phyloP scores from a whole-genome alignment of 1,284 basidiomycete genomes.

The Ganoderma sp. region DNA sequence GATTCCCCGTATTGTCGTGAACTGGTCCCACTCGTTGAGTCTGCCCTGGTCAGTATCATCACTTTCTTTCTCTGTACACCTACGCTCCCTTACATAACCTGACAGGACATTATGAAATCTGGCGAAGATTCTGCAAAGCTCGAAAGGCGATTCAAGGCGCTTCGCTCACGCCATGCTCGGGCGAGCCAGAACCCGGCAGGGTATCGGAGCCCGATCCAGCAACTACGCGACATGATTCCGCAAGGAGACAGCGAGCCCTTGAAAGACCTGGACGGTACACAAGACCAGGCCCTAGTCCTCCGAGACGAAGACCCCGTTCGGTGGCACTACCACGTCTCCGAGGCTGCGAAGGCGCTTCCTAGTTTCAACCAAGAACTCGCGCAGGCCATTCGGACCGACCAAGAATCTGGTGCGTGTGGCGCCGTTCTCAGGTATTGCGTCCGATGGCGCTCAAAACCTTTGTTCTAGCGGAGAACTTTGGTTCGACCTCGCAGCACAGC shows the following conservation, averaged over 20 bases:
- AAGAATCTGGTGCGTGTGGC: conserved; percentile 9
- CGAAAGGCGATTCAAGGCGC: conserved; percentile 16
- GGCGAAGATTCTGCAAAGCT: conserved; percentile 26
- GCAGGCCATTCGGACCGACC: conserved; percentile 22
- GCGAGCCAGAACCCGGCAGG: background rate
- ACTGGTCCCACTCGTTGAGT: conserved; percentile 31
- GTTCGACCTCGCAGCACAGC: conserved; percentile 1
- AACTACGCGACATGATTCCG: conserved; percentile 30
- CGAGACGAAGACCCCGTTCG: conserved; percentile 16
- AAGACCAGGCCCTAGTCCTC: conserved; percentile 26
- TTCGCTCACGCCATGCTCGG: background rate
- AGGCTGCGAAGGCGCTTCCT: conserved; percentile 24
- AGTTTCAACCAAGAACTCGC: conserved; percentile 25
- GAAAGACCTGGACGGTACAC: conserved; percentile 1
- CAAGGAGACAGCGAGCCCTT: background rate
- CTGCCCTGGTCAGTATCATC: conserved; percentile 24
- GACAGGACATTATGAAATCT: conserved; percentile 33
- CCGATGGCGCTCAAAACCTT: background rate
- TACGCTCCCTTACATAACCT: background rate
- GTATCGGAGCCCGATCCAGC: conserved; percentile 24
- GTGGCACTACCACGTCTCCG: conserved; percentile 20
- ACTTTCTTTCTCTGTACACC: background rate
- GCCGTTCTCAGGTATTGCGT: background rate
- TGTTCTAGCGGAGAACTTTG: conserved; percentile 3
- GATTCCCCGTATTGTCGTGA: conserved; percentile 14